Percentiles rank a stretch among this genome's conserved stretches.
Evolutionary conservation across 805 yeast genomes (phyloP).

Genomic region (Ascoidea tarda): DNA sequence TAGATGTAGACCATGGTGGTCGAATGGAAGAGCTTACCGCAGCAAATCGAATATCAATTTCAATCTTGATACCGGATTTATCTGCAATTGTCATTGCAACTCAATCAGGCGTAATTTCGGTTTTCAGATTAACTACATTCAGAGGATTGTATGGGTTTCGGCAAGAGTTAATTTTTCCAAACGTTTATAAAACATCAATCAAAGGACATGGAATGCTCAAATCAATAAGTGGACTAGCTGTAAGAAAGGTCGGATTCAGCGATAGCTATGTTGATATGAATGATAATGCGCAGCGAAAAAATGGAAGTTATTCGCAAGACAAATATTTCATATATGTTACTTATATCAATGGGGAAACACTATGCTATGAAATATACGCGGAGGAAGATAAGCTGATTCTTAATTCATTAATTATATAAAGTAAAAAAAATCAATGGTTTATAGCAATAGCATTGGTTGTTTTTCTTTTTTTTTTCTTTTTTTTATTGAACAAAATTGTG

Average conservation of each 20-base stretch:
- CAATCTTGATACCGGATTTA: slow-evolving; percentile 18
- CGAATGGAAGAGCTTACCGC: not conserved
- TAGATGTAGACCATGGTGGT: not conserved
- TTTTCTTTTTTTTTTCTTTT: too few relatives aligned
- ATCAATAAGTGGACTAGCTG: not conserved
- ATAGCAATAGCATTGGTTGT: too few relatives aligned
- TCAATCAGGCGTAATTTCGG: slow-evolving; percentile 19
- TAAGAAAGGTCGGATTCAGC: not conserved
- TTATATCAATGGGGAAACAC: not conserved
- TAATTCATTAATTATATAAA: not conserved
- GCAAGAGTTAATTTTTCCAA: slow-evolving; percentile 28
- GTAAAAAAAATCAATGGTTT: too few relatives aligned
- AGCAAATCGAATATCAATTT: slow-evolving; percentile 17
- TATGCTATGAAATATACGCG: not conserved
- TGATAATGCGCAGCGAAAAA: too few relatives aligned
- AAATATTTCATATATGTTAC: not conserved
- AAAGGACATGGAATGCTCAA: not conserved
- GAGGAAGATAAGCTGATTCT: not conserved
- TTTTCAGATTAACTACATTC: slow-evolving; percentile 19
- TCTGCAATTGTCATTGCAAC: slow-evolving; percentile 19
- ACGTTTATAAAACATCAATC: not conserved
- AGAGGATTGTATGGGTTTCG: slow-evolving; percentile 22
- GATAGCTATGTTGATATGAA: not conserved
- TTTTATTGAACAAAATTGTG: too few relatives aligned
- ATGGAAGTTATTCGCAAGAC: not conserved